These are phyloP conservation scores for Ammopiptanthus mongolicus DNA, from an alignment of 306 rosid genomes.

Conservation along the genomic window DNA sequence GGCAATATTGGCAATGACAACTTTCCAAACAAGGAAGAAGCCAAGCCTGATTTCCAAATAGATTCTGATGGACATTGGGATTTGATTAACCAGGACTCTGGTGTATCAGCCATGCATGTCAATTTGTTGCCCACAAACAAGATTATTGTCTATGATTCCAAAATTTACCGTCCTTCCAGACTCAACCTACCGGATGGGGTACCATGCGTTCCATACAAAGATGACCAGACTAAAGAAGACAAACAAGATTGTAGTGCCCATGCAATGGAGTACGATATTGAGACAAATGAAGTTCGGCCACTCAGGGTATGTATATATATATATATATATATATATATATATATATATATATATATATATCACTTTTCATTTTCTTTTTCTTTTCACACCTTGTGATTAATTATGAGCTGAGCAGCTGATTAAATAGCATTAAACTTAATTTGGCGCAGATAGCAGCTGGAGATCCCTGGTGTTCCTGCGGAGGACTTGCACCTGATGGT, in stretches of 20 bases:
- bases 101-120: constrained; percentile 75
- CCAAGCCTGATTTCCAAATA: not conserved
- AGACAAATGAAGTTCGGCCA: constrained; percentile 46
- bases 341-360: too few species aligned
- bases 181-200: constrained; percentile 40
- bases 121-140: constrained; percentile 64
- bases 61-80: constrained; percentile 47
- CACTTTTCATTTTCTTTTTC: not conserved
- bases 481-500: constrained; percentile 71
- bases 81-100: constrained; percentile 24
- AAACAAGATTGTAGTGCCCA: constrained; percentile 63
- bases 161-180: constrained; percentile 39
- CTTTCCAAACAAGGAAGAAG: not conserved
- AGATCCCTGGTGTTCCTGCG: constrained; percentile 93
- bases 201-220: constrained; percentile 39
- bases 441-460: constrained; percentile 8
- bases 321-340: too few species aligned
- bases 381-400: not conserved
- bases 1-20: not conserved
- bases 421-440: not conserved
- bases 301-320: constrained; percentile 43
- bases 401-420: not conserved
- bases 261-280: constrained; percentile 51
- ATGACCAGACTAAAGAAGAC: not conserved
- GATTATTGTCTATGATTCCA: constrained; percentile 52